These are phyloP conservation scores for Penicillium macrosclerotiorum DNA, from an alignment of 495 filamentous ascomycete species.

Conservation along the genomic window DNA sequence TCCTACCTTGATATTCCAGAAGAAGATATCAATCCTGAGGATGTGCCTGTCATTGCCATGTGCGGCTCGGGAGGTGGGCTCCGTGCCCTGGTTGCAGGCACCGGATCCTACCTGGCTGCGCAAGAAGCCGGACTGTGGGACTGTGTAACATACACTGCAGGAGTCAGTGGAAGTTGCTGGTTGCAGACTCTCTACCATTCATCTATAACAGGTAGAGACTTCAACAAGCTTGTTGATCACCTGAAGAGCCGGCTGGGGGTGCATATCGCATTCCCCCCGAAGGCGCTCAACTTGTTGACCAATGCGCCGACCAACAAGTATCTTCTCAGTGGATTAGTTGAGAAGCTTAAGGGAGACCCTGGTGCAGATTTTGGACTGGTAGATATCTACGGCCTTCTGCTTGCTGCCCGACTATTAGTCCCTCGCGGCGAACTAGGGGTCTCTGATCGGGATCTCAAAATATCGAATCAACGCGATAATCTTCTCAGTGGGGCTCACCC, in stretches of 20 bases:
- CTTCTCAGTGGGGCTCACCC: conserved; percentile 75
- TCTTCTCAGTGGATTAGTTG: conserved; percentile 81
- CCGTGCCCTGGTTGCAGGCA: conserved; percentile 83
- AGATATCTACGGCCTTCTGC: conserved; percentile 83
- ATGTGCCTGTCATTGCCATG: conserved; percentile 88
- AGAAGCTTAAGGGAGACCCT: conserved; percentile 82
- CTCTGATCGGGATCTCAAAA: conserved; percentile 74
- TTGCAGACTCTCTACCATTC: conserved; percentile 86
- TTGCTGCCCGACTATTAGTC: conserved; percentile 80
- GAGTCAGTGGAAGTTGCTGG: conserved; percentile 95
- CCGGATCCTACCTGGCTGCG: conserved; percentile 76
- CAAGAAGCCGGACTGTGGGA: conserved; percentile 86
- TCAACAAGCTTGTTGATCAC: conserved; percentile 71
- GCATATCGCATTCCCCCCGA: conserved; percentile 89
- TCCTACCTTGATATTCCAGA: conserved; percentile 76
- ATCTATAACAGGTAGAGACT: conserved; percentile 63
- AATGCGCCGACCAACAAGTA: conserved; percentile 89
- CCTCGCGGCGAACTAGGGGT: conserved; percentile 79
- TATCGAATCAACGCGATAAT: conserved; percentile 77
- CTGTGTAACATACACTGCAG: conserved; percentile 90
- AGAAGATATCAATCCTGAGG: conserved; percentile 81
- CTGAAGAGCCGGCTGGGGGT: conserved; percentile 78
- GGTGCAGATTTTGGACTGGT: conserved; percentile 84
- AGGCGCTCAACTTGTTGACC: conserved; percentile 71
- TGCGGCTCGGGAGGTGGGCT: conserved; percentile 92